Percentiles rank a stretch among this genome's conserved stretches.
phyloP scores from a whole-genome alignment of 208 protist genomes.

The Histomonas meleagridis region DNA sequence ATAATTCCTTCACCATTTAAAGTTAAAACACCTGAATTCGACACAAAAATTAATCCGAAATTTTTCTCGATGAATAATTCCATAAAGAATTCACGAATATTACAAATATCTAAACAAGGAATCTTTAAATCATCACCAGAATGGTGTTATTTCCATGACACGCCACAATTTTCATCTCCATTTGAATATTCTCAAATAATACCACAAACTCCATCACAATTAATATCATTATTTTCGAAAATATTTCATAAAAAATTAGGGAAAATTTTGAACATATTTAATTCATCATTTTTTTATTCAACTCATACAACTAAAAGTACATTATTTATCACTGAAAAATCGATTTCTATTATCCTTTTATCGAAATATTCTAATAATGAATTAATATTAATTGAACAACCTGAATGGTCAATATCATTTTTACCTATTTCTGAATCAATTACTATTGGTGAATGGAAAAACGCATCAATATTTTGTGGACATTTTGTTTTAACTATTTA shows the following conservation, averaged over 20 bases:
- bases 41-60: not conserved
- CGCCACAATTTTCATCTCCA: not conserved
- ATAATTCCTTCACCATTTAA: not conserved
- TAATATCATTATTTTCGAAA: not conserved
- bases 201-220: not conserved
- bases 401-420: not conserved
- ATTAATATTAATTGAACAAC: not conserved
- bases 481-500: not conserved
- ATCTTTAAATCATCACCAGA: not conserved
- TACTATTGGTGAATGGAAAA: not conserved
- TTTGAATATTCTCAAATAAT: not conserved
- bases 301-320: not conserved
- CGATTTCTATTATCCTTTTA: not conserved
- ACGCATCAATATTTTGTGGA: not conserved
- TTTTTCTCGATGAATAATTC: not conserved
- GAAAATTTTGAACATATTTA: not conserved
- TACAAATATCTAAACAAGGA: not conserved
- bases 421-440: not conserved
- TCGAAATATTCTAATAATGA: not conserved
- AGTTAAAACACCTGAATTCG: not conserved
- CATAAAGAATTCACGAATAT: not conserved
- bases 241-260: not conserved
- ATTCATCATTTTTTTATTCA: not conserved
- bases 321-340: not conserved
- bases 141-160: not conserved